Conservation (phyloP, 2,329 filamentous ascomycete species). For the Amphichorda felina region DNA sequence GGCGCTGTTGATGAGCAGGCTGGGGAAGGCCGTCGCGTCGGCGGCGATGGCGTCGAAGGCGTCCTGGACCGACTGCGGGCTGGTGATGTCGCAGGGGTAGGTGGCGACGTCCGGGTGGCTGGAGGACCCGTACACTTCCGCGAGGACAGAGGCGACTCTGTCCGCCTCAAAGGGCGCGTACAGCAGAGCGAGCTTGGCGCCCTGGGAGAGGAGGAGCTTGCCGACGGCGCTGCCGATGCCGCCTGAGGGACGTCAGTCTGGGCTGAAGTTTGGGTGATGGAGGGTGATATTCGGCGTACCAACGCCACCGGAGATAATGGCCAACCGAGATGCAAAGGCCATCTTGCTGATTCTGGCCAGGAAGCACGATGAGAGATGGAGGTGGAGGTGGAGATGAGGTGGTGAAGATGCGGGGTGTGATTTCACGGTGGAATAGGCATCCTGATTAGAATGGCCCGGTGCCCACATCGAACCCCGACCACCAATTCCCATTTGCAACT, state of each 20-base stretch:
- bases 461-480: too few species aligned
- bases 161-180: slow-evolving; percentile 6
- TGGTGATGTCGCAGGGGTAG: slow-evolving; percentile 5
- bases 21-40: slow-evolving; percentile 3
- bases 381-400: too few species aligned
- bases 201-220: slow-evolving; percentile 1
- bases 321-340: slow-evolving; percentile 3
- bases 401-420: too few species aligned
- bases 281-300: slow-evolving; percentile 1
- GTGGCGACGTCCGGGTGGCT: slow-evolving; percentile 1
- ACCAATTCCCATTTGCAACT: too few species aligned
- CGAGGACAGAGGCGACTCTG: slow-evolving; percentile 1
- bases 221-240: slow-evolving; percentile 6
- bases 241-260: slow-evolving; percentile 1
- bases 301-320: slow-evolving; percentile 6
- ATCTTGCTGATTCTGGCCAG: too few species aligned
- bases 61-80: slow-evolving; percentile 2
- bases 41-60: slow-evolving; percentile 4
- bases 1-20: slow-evolving; percentile 6
- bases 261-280: background rate
- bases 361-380: too few species aligned
- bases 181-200: slow-evolving; percentile 5
- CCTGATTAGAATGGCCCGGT: too few species aligned
- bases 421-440: too few species aligned
- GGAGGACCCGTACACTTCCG: slow-evolving; percentile 3